phyloP scores from a whole-genome alignment of 768 basidiomycete genomes.

The Sarcodon sp. region DNA sequence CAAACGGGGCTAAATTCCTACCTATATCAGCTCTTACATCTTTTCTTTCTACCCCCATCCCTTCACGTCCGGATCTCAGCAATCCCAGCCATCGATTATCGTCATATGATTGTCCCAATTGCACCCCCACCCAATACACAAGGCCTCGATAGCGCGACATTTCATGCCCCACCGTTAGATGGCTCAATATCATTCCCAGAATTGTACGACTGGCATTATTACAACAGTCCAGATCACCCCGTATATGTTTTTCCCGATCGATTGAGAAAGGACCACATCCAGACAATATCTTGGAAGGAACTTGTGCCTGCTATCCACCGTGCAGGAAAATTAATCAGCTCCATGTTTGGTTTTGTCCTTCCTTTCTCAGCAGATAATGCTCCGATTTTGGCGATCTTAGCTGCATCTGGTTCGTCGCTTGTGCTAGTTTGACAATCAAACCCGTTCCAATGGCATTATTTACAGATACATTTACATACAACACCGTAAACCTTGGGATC shows the following conservation, averaged over 20 bases:
- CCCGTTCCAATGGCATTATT: neutral
- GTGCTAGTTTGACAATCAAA: neutral
- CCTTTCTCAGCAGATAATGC: neutral
- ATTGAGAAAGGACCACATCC: neutral
- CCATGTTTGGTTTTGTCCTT: neutral
- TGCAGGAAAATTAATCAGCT: neutral
- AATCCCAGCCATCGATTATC: neutral
- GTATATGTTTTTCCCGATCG: constrained; percentile 13
- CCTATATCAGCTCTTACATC: neutral
- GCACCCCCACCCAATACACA: constrained; percentile 6
- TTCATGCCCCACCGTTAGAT: constrained; percentile 19
- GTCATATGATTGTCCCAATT: neutral
- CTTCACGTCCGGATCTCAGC: too few relatives aligned
- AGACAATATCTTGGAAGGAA: neutral
- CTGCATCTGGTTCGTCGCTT: neutral
- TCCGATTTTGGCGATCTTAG: neutral
- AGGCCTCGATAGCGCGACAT: constrained; percentile 15
- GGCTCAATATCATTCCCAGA: constrained; percentile 18
- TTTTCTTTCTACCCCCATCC: neutral
- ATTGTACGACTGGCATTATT: constrained; percentile 21
- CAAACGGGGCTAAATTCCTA: neutral
- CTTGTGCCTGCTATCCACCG: neutral
- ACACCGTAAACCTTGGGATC: neutral
- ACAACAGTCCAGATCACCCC: constrained; percentile 18
- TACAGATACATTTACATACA: neutral